Conservation (phyloP, 208 protist species). For the Trypanosomatidae sp. region DNA sequence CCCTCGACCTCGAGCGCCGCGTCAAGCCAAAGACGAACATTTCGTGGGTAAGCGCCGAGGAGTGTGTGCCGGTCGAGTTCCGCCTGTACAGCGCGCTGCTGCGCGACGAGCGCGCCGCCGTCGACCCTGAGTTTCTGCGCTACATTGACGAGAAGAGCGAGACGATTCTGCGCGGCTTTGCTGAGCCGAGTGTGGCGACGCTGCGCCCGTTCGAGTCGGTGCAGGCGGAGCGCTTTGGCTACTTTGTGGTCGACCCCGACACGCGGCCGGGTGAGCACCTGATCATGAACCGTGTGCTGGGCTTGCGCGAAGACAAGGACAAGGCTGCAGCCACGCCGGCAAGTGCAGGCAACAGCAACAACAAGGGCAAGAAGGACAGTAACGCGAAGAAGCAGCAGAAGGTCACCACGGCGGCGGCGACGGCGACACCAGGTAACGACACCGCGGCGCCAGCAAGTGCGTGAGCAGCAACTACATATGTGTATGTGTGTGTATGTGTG, state of each 20-base stretch:
- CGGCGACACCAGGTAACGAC: no score
- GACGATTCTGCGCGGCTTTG: slow-evolving; percentile 40
- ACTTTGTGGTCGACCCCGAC: slow-evolving; percentile 85
- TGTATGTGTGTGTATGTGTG: neutral
- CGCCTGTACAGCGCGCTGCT: slow-evolving; percentile 69
- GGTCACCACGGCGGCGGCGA: no score
- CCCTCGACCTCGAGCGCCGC: slow-evolving; percentile 75
- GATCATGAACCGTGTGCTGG: slow-evolving; percentile 84
- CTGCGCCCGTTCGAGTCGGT: slow-evolving; percentile 62
- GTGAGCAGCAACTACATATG: neutral
- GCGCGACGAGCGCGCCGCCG: slow-evolving; percentile 77
- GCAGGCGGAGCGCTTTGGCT: slow-evolving; percentile 87
- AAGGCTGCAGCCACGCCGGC: slow-evolving; percentile 19
- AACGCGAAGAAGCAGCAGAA: neutral
- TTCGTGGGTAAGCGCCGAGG: slow-evolving; percentile 68
- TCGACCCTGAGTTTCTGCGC: slow-evolving; percentile 76
- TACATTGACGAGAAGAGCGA: slow-evolving; percentile 83
- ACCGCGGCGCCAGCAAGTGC: neutral
- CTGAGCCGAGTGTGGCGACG: slow-evolving; percentile 32
- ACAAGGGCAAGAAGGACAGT: neutral
- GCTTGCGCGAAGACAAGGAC: slow-evolving; percentile 81
- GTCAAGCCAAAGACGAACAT: slow-evolving; percentile 89
- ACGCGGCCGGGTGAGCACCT: slow-evolving; percentile 25
- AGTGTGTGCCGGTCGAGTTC: slow-evolving; percentile 58
- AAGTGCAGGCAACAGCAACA: no score